Evolutionary conservation across 2,329 filamentous ascomycete species (phyloP), one percentile per base, ranked within the genome.

Genomic region (Beauveria rudraprayagi): DNA sequence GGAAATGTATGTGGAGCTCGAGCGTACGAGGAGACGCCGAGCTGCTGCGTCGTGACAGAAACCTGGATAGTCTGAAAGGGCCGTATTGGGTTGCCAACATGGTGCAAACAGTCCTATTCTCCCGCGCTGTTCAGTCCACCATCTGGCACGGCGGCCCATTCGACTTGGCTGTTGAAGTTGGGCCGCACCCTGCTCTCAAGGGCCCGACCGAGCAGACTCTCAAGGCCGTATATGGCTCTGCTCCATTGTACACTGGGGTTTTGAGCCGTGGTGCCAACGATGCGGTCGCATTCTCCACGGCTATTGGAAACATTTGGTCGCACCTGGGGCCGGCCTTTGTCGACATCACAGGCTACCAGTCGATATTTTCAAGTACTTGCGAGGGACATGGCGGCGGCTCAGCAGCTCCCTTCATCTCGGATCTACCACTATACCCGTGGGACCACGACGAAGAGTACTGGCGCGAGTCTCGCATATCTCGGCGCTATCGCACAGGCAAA

Each of bases 131-230:
- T 8, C 52, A 60, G 28, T 28, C 48, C 28, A 51, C 60, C 16
- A 52, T 52, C n/a, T 52, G 30, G n/a, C 48, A 40, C 9, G 50
- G 50, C 11, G 44, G 24, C 11, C 52, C 59, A 19, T 65, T 44
- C 44, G 63, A 47, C 17, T 64, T 46, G 5, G 69, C 78, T n/a
- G 63, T 81, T 17, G 79, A 82, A 65, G 66, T 81, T 9, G 78
- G 79, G 0, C 78, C 79, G 0, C 79, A 81, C 63, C 73, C 77
- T 0, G 78, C 77, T 1, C 71, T 82, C 2, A 73, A 77, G 8
- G 56, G 47, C 2, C 56, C 56, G 0, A 48, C 24, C 19, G 26
- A 28, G 5, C 24, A 57, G 28, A 44, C 41, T 1, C 6, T 57
- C 1, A 56, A 56, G 26, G 22, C 26, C 2, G 26, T 14, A 1